Evolutionary conservation across 441 rosid genomes (phyloP), one percentile per base, ranked within the genome.

Genomic region (Populus hybrid): DNA sequence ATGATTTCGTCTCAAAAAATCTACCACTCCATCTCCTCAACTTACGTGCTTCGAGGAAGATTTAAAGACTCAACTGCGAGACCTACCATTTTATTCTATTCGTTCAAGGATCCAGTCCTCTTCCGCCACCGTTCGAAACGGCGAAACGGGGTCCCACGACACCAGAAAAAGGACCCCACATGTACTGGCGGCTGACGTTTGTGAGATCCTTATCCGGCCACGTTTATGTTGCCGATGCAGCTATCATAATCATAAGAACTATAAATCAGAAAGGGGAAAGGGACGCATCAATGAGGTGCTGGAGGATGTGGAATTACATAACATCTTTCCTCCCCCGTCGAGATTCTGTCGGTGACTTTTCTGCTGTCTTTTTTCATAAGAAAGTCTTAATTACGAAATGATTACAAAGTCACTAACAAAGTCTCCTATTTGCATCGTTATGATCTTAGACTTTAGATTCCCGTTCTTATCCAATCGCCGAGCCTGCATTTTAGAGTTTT

Each of bases 341-440:
- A 72, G 85, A 81, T n/a, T 78, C 79, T 79, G 82, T 83, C 78
- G 81, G 80, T 73, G 42, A 29, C 69, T 42, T n/a, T 61, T 64
- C 61, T 16, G 59, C 16, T 53, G 2, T 26, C 64, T 50, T 18
- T 35, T 38, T 3, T 24, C 2, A 1, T 0, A 0, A 6, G 1
- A 3, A 20, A 21, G 42, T 63, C 26, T n/a, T 26, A 59, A 73
- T 73, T 33, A 63, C 63, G 24, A 50, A 68, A 81, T 76, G 68
- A 76, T 80, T 74, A 45, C 29, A 9, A 3, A 24, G n/a, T 38
- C 42, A 9, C 42, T 38, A 38, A 38, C 42, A 38, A 45, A 14
- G 56, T 45, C 56, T 45, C 56, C 56, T 45, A 45, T 12, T 45
- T 45, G 56, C 56, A 53, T 53, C 61, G n/a, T 53, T 6, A 53